Conservation (phyloP, 2,329 filamentous ascomycete species). For the Zarea fungicola region DNA sequence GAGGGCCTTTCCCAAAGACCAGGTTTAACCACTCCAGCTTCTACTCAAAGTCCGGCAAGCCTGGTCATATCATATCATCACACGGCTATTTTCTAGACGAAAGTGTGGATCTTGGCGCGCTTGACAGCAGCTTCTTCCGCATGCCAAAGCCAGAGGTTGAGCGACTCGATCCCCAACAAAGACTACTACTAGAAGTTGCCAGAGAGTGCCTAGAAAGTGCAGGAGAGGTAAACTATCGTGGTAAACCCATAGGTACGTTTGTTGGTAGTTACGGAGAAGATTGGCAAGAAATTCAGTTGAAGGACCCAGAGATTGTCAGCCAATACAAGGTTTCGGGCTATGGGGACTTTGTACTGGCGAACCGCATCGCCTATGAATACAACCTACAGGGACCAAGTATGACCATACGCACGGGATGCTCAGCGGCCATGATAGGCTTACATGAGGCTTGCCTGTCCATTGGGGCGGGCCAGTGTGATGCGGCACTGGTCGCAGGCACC, state of each 20-base stretch:
- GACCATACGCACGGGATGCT: conserved; percentile 32
- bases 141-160: conserved; percentile 25
- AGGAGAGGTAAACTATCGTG: conserved; percentile 25
- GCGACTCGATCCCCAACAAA: conserved; percentile 31
- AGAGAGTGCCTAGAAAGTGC: conserved; percentile 31
- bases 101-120: conserved; percentile 19
- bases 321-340: conserved; percentile 20
- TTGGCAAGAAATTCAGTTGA: conserved; percentile 23
- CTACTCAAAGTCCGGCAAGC: conserved; percentile 15
- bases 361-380: conserved; percentile 26
- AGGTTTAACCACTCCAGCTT: conserved; percentile 20
- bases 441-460: conserved; percentile 29
- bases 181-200: conserved; percentile 30
- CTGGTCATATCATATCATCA: conserved; percentile 18
- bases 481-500: conserved; percentile 28
- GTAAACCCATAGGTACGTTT: conserved; percentile 28
- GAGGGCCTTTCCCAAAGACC: conserved; percentile 17
- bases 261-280: conserved; percentile 31
- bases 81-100: conserved; percentile 28
- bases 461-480: conserved; percentile 20
- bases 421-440: conserved; percentile 25
- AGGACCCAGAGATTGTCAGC: conserved; percentile 19
- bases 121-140: conserved; percentile 25
- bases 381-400: conserved; percentile 45
- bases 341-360: conserved; percentile 24